These are phyloP conservation scores for Dendryphion nanum DNA, from an alignment of 2,329 filamentous ascomycete species.

Conservation along the genomic window DNA sequence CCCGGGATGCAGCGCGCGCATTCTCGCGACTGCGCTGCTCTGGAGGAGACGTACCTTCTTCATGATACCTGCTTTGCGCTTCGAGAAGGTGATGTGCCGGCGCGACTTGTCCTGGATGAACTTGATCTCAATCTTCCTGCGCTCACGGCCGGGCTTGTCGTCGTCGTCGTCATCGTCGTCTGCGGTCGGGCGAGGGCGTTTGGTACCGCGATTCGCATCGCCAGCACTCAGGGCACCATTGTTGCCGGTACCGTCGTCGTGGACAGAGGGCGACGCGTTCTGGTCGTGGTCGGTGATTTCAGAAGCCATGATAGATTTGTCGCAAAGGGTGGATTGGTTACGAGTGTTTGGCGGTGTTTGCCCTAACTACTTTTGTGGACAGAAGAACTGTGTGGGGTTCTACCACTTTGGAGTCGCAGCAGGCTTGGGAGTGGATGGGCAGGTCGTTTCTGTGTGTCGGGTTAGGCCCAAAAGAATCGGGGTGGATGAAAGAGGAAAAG, in stretches of 20 bases:
- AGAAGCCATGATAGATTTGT: slow-evolving; percentile 40
- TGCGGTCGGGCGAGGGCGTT: slow-evolving; percentile 76
- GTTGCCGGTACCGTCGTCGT: slow-evolving; percentile 59
- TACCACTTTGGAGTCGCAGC: slow-evolving; percentile 29
- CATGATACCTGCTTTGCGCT: slow-evolving; percentile 99
- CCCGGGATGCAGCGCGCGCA: slow-evolving; percentile 21
- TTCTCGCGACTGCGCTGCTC: too few relatives aligned
- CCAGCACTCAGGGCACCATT: slow-evolving; percentile 53
- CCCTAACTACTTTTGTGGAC: slow-evolving; percentile 41
- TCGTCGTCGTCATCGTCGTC: slow-evolving; percentile 98
- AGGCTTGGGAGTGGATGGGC: slow-evolving; percentile 15
- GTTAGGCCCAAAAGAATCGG: slow-evolving; percentile 34
- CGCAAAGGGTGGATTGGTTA: slow-evolving; percentile 27
- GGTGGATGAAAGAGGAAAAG: slow-evolving; percentile 37
- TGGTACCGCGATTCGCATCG: slow-evolving; percentile 76
- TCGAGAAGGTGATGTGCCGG: slow-evolving; percentile 98
- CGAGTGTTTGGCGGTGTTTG: slow-evolving; percentile 36
- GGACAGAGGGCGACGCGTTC: slow-evolving; percentile 50
- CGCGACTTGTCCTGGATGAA: slow-evolving; percentile 99
- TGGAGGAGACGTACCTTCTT: slow-evolving; percentile 77
- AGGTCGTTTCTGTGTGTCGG: slow-evolving; percentile 7
- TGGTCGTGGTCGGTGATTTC: slow-evolving; percentile 53
- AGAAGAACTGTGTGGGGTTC: slow-evolving; percentile 33
- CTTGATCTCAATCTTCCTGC: slow-evolving; percentile 99
- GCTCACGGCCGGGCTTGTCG: slow-evolving; percentile 95